Conservation (phyloP, 164 flowering plant species). For the Aristolochia californica region DNA sequence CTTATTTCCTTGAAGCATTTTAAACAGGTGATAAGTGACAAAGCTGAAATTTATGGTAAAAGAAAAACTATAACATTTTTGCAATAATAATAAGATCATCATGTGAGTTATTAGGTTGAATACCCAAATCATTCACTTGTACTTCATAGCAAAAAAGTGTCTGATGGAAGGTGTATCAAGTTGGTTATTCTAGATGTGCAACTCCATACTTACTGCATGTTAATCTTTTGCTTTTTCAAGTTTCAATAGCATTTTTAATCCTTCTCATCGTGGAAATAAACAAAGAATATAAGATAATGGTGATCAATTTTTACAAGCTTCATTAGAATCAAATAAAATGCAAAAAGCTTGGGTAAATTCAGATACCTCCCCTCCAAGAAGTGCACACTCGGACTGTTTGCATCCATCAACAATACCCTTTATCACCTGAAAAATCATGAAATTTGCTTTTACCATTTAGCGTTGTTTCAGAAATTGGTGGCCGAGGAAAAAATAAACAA, state of each 20-base stretch:
- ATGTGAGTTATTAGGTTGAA: no score
- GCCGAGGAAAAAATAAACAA: no score
- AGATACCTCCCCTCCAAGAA: constrained; percentile 92
- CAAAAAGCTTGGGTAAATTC: no score
- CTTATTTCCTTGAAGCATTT: background rate
- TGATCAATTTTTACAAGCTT: background rate
- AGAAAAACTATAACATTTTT: no score
- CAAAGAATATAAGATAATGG: background rate
- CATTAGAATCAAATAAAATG: no score
- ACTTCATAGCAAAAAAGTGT: background rate
- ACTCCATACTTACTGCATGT: no score
- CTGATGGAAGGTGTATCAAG: background rate
- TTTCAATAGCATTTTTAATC: no score
- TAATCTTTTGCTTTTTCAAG: no score
- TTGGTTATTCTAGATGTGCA: no score
- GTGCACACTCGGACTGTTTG: constrained; percentile 69
- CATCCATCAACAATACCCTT: constrained; percentile 96
- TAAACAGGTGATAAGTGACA: background rate
- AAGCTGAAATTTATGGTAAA: no score
- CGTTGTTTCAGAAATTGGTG: no score
- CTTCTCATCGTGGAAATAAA: no score
- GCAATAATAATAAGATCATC: background rate
- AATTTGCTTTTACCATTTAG: background rate
- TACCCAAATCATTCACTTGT: background rate
- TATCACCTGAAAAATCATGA: constrained; percentile 48